phyloP scores from a whole-genome alignment of 2,329 filamentous ascomycete species.

The Penicillium verrucosum region DNA sequence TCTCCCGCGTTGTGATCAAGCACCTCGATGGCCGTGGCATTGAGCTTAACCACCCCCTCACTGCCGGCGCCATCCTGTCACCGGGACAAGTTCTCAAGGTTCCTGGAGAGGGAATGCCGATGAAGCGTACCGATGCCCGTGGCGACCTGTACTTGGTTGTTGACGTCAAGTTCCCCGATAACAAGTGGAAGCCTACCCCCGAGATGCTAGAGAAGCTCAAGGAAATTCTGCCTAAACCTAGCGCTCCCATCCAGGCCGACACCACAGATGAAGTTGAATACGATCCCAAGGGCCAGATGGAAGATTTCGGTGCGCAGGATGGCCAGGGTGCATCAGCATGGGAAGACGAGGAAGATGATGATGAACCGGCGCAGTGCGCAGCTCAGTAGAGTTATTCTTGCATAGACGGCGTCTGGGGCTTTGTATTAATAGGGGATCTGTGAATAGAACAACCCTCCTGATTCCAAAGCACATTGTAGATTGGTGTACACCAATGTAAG shows the following conservation, averaged over 20 bases:
- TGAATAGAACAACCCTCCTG: constrained; percentile 3
- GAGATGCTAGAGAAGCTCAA: constrained; percentile 66
- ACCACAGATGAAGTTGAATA: constrained; percentile 85
- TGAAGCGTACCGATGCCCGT: constrained; percentile 76
- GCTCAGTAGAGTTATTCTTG: constrained; percentile 42
- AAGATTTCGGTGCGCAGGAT: constrained; percentile 57
- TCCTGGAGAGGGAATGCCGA: constrained; percentile 87
- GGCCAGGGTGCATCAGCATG: constrained; percentile 43
- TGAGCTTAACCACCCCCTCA: constrained; percentile 69
- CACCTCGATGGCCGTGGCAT: constrained; percentile 94
- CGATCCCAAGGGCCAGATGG: constrained; percentile 76
- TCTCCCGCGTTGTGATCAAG: constrained; percentile 83
- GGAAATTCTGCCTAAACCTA: constrained; percentile 68
- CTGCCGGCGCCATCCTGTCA: constrained; percentile 74
- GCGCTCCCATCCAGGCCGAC: constrained; percentile 62
- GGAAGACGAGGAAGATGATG: constrained; percentile 51
- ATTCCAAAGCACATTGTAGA: neutral
- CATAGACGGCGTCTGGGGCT: constrained; percentile 31
- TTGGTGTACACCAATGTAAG: neutral
- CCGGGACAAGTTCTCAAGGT: constrained; percentile 85
- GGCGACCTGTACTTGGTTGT: constrained; percentile 87
- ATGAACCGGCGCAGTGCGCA: constrained; percentile 48
- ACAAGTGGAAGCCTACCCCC: constrained; percentile 76
- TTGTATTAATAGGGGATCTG: constrained; percentile 12
- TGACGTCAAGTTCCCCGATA: constrained; percentile 82